Conservation (phyloP, 139 green algal genomes). For the Chlamydomonas sphaeroides region DNA sequence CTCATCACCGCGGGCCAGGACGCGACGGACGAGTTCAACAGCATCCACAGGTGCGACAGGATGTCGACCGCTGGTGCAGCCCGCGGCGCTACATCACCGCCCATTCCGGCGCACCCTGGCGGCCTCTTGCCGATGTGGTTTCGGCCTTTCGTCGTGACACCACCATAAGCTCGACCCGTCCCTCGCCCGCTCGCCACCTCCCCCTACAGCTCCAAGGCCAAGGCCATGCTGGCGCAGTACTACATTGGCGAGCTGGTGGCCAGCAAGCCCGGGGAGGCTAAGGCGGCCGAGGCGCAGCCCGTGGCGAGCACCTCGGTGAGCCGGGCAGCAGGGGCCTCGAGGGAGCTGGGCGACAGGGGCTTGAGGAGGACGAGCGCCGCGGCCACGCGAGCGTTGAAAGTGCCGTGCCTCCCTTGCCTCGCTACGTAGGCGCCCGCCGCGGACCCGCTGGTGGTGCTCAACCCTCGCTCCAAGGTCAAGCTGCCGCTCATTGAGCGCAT, state of each 20-base stretch:
- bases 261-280: conserved; percentile 31
- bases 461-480: conserved; percentile 81
- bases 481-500: conserved; percentile 86
- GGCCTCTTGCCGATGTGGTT: too few relatives aligned
- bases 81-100: too few relatives aligned
- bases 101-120: too few relatives aligned
- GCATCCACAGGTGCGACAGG: conserved; percentile 83
- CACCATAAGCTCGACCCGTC: too few relatives aligned
- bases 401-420: too few relatives aligned
- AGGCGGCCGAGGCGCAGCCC: conserved; percentile 8
- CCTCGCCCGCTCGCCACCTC: too few relatives aligned
- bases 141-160: too few relatives aligned
- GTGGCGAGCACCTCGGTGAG: conserved; percentile 20
- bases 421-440: background rate
- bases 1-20: conserved; percentile 75
- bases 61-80: too few relatives aligned
- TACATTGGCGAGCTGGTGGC: conserved; percentile 80
- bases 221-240: conserved; percentile 84
- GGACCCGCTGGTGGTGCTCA: conserved; percentile 71
- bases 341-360: too few relatives aligned
- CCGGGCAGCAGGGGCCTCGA: too few relatives aligned
- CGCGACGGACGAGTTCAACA: conserved; percentile 91
- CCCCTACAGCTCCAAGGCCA: conserved; percentile 71
- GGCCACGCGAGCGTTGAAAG: too few relatives aligned
- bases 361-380: too few relatives aligned